These are phyloP conservation scores for Phytophthora pistaciae DNA, from an alignment of 352 stramenopile genomes.

Conservation along the genomic window DNA sequence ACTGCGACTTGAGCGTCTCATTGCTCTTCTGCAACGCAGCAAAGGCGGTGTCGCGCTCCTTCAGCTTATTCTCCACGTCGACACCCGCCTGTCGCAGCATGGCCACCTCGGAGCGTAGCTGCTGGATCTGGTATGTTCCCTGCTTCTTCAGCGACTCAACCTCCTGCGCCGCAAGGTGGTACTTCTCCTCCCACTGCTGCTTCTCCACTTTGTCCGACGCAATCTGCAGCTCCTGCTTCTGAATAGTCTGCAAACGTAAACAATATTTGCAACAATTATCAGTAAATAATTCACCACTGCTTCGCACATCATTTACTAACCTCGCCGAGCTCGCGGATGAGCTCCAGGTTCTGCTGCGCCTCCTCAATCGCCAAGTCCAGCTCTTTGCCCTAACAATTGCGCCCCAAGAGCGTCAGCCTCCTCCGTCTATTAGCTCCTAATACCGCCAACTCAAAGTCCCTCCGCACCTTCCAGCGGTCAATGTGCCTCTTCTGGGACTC, in stretches of 20 bases:
- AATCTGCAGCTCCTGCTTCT: conserved; percentile 70
- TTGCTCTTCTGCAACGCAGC: conserved; percentile 50
- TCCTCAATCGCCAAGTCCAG: conserved; percentile 82
- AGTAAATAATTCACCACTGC: not conserved
- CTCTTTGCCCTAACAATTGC: conserved; percentile 61
- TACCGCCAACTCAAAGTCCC: not conserved
- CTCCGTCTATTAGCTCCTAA: not conserved
- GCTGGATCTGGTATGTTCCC: conserved; percentile 61
- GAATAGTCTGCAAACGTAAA: conserved; percentile 46
- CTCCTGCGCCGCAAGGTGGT: conserved; percentile 61
- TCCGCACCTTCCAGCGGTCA: conserved; percentile 77
- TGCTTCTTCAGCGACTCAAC: conserved; percentile 60
- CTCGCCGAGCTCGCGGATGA: conserved; percentile 62
- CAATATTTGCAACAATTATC: not conserved
- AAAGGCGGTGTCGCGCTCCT: conserved; percentile 51
- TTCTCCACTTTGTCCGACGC: conserved; percentile 66
- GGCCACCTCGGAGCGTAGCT: conserved; percentile 54
- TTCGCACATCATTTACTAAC: conserved; percentile 27
- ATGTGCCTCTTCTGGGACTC: conserved; percentile 89
- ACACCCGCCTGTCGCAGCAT: conserved; percentile 56
- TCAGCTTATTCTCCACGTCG: conserved; percentile 59
- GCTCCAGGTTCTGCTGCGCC: conserved; percentile 68
- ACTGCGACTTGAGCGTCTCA: conserved; percentile 43
- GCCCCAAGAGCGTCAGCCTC: conserved; percentile 1
- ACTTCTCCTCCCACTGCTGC: conserved; percentile 85